Conservation (phyloP, 163 green algal species). For the Chlamydomonas reinhardtii region DNA sequence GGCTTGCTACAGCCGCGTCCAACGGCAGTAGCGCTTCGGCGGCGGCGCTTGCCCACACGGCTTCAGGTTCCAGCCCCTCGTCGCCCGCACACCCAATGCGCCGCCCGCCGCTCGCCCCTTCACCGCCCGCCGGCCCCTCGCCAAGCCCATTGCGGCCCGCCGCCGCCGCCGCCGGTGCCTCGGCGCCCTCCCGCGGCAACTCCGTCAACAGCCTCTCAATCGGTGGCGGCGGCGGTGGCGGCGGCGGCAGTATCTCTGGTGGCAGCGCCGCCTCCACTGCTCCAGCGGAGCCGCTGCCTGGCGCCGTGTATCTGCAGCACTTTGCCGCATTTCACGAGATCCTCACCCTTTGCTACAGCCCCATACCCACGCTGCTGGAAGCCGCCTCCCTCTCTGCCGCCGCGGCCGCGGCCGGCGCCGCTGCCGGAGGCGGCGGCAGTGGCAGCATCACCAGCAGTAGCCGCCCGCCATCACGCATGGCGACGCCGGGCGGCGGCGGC, state of each 20-base stretch:
- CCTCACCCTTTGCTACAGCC: constrained; percentile 43
- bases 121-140: no score
- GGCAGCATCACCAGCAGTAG: neutral
- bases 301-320: constrained; percentile 6
- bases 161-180: no score
- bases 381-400: neutral
- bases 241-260: no score
- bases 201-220: neutral
- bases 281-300: neutral
- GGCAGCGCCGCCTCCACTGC: neutral
- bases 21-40: no score
- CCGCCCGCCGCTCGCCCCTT: no score
- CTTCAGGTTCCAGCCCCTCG: no score
- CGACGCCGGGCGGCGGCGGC: neutral
- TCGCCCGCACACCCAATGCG: no score
- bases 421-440: neutral
- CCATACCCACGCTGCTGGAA: constrained; percentile 11
- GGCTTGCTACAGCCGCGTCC: no score
- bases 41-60: no score
- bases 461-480: constrained; percentile 19
- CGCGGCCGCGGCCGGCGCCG: neutral
- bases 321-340: constrained; percentile 49
- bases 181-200: no score
- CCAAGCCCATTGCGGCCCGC: no score
- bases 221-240: neutral